phyloP scores from a whole-genome alignment of 768 basidiomycete genomes.

The Cubamyces lactineus region DNA sequence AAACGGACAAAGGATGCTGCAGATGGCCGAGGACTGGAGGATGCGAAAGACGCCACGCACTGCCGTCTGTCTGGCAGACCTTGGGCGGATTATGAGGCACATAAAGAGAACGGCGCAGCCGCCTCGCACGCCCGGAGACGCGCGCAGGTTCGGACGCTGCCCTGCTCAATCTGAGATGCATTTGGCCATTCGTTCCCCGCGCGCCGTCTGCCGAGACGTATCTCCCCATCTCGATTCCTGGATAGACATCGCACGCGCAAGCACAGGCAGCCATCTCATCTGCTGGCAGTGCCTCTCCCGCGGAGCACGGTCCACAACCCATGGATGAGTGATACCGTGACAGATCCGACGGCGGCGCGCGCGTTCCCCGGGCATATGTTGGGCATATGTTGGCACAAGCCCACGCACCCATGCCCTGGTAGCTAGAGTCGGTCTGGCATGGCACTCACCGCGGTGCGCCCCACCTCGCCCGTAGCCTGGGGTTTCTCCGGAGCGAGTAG shows the following conservation, averaged over 20 bases:
- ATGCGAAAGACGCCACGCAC: slow-evolving; percentile 22
- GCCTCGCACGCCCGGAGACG: slow-evolving; percentile 21
- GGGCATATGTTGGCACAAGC: background rate
- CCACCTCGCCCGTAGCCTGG: background rate
- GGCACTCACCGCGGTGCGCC: background rate
- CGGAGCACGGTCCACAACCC: slow-evolving; percentile 2
- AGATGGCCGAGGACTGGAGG: slow-evolving; percentile 18
- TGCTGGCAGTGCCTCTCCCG: background rate
- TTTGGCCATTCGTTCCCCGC: slow-evolving; percentile 11
- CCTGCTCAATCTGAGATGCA: slow-evolving; percentile 6
- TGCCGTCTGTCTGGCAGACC: slow-evolving; percentile 1
- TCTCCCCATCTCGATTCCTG: slow-evolving; percentile 7
- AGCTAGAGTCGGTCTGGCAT: too few species aligned
- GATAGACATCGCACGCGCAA: slow-evolving; percentile 1
- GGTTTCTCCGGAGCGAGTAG: slow-evolving; percentile 5
- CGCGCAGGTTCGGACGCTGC: slow-evolving; percentile 5
- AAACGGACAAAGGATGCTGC: slow-evolving; percentile 24
- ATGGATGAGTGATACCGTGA: background rate
- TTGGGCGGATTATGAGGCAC: slow-evolving; percentile 18
- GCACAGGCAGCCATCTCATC: background rate
- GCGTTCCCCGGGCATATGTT: background rate
- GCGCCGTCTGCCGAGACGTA: slow-evolving; percentile 18
- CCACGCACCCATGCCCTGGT: too few species aligned
- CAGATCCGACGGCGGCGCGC: slow-evolving; percentile 16
- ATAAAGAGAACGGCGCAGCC: slow-evolving; percentile 25